Base-by-base conservation (phyloP, 1,139 yeast species). In the Wickerhamomyces sp. region DNA sequence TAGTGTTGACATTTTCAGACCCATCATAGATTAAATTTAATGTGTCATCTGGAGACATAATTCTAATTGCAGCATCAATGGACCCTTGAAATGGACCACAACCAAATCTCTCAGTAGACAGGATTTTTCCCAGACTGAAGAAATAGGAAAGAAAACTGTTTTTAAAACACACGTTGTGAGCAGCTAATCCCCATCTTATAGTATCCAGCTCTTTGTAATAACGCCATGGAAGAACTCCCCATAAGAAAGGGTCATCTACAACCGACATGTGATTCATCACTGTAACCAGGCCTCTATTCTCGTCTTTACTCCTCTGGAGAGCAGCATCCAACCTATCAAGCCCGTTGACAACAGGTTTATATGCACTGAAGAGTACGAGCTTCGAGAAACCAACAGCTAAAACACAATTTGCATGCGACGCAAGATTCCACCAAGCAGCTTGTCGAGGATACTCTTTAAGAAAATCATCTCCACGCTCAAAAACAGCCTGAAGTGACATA, bases 181-280 rank as follows among this genome's bases (percentile, higher is more conserved):
- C 97, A 0, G 96, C 98, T 47, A 92, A 70, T 6, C 96, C 90
- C 97, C 97, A 92, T 54, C 98, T 69, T 40, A 89, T 76, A 41
- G 78, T 74, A 47, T 81, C 84, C 14, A 86, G 65, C 44, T 81
- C 76, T 17, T 67, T 62, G 49, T 78, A 83, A 50, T 76, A 78
- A 36, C 78, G 69, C 76, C 81, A 72, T 0, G 97, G 97, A 44
- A 90, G 68, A 33, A 86, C 76, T 0, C 95, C 96, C 83, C 95
- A 92, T 38, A 88, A 67, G 24, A 87, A 72, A 0, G 98, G 98
- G 55, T 92, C 98, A 58, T 92, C 98, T 20, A 89, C 83, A 7
- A 86, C 88, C 2, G 96, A 85, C 83, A 89, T 86, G 56, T 92
- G 98, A 59, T 92, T 92, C 95, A 90, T 88, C n/a, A 90, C 77